phyloP scores from a whole-genome alignment of 2,329 filamentous ascomycete genomes.

The Neospermospora avenae region DNA sequence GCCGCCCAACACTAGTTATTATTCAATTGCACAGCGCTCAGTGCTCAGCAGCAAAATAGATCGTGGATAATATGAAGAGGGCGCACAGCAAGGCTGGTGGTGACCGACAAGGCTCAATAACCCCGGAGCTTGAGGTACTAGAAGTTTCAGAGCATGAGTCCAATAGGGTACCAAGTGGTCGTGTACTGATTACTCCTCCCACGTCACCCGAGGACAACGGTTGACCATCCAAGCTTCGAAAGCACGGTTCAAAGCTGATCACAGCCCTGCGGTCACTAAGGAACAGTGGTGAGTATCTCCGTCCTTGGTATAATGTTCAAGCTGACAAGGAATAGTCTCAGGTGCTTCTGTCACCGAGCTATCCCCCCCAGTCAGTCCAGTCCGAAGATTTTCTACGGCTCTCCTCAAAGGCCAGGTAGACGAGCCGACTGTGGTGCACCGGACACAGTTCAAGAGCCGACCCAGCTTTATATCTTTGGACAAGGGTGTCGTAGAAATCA shows the following conservation, averaged over 20 bases:
- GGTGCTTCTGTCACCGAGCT: conserved; percentile 18
- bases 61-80: conserved; percentile 24
- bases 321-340: conserved; percentile 17
- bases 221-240: conserved; percentile 38
- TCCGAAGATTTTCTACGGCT: conserved; percentile 40
- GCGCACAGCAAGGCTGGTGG: conserved; percentile 15
- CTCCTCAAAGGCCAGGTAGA: conserved; percentile 38
- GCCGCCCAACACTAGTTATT: not conserved
- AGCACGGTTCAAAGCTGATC: conserved; percentile 42
- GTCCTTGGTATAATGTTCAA: not conserved
- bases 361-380: not conserved
- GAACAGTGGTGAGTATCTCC: conserved; percentile 35
- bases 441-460: conserved; percentile 39
- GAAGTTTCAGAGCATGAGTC: conserved; percentile 9
- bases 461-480: conserved; percentile 38
- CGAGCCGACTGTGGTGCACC: conserved; percentile 44
- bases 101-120: conserved; percentile 1
- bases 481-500: conserved; percentile 26
- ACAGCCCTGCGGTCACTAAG: conserved; percentile 43
- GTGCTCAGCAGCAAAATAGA: not conserved
- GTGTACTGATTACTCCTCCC: conserved; percentile 29
- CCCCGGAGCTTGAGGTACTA: not conserved
- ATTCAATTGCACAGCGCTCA: not conserved
- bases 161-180: not conserved
- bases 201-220: conserved; percentile 24